Evolutionary conservation across 2,329 filamentous ascomycete genomes (phyloP), one percentile per base, ranked within the genome.

Genomic region (Thelonectria olida): DNA sequence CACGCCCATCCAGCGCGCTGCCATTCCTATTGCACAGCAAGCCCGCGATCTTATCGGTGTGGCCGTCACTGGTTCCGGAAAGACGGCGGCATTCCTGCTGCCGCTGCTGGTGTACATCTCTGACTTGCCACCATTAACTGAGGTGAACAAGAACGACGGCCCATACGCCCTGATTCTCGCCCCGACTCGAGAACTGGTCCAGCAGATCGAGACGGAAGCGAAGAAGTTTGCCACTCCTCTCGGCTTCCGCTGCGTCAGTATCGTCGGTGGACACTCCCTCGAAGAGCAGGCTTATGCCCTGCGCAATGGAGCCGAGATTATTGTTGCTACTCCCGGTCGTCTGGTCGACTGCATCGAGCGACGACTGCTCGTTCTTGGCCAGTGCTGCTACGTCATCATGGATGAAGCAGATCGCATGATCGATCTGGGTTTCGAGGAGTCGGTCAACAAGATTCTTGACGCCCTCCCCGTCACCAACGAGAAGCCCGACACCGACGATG

Each of bases 331-430:
- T 0, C 96, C 96, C 0, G 96, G 96, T 80, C 94, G 96, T 85
- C 86, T 99, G 1, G 92, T 98, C 8, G 96, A 99, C 81, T 98
- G 94, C 78, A 96, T 99, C 69, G 96, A 99, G 78, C 88, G 96
- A 17, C 90, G 95, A 31, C 88, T 98, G 27, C 84, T 98, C 2
- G 95, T 99, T 1, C 86, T 98, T 48, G 90, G 89, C n/a, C 96
- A 98, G 79, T 98, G 96, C 78, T 97, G 94, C 80, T 98, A 98
- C 79, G 88, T 98, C 58, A 97, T 99, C 79, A 97, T 99, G 95
- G 96, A 99, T 76, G 96, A 99, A 85, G 96, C 96, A 36, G 96
- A 99, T 80, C 92, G 95, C 56, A 99, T 99, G 96, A 97, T 99
- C 66, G 96, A 99, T 75, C 88, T 98, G 63, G 96, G 96, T 45